Evolutionary conservation across 257 asterid species (phyloP), one percentile per base, ranked within the genome.

Genomic region (Phtheirospermum japonicum): DNA sequence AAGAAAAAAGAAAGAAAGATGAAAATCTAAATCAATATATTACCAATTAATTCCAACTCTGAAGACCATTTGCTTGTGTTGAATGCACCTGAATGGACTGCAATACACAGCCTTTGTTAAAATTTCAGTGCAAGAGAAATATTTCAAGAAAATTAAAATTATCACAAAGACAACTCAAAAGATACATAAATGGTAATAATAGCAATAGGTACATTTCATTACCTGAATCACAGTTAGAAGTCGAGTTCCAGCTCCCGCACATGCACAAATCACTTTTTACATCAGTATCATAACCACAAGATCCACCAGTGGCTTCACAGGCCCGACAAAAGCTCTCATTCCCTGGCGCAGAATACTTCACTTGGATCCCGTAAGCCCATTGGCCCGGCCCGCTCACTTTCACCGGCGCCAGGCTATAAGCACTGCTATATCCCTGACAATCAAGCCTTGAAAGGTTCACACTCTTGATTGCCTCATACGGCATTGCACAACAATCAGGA

Each of bases 381-480:
- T 67, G 85, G 36, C 74, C 82, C 10, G 99, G 76, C 55, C 97
- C 87, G 28, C 67, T 75, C 6, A 78, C 84, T 64, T 77, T 73
- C 74, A 92, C 14, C 0, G 97, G 97, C 3, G 99, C 99, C 65
- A 81, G 54, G 69, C 88, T 89, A 43, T 89, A 92, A 0, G 97
- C 96, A 50, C 99, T 92, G 68, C 97, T 92, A 42, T 92, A 92
- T 0, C 97, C 99, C 75, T 92, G 89, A 66, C 99, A 92, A 9
- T 80, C 89, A 0, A 92, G 90, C 73, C 79, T 75, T 0, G 86
- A 81, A 31, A 92, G 87, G 52, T 92, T 92, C 80, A 88, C 86
- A 53, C 72, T 84, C 72, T 76, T 81, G 0, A 84, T 34, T 0
- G 75, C 73, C 71, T 78, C 94, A 50, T 63, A 88, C 2, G 85